These are phyloP conservation scores for Rhizophlyctis rosea DNA, from an alignment of 192 early-diverging fungal genomes.

Conservation along the genomic window DNA sequence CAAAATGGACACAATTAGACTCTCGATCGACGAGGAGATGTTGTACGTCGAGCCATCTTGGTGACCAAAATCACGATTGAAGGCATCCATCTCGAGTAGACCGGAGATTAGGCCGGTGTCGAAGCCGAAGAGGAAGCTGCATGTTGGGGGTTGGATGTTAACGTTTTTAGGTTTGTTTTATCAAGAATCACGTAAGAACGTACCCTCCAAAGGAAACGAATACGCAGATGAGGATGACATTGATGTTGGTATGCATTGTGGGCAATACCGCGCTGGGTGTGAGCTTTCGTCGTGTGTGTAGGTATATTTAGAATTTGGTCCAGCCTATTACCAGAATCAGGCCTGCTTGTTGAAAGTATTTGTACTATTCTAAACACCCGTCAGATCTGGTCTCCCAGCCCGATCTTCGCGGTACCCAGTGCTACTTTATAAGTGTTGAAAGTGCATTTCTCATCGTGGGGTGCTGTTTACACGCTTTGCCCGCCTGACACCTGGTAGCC, in stretches of 20 bases:
- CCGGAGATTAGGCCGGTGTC: constrained; percentile 72
- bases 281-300: too few relatives aligned
- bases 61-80: constrained; percentile 32
- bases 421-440: too few relatives aligned
- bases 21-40: constrained; percentile 11
- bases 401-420: too few relatives aligned
- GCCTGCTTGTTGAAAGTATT: too few relatives aligned
- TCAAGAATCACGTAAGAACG: neutral
- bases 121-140: constrained; percentile 71
- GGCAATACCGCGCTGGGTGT: too few relatives aligned
- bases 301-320: too few relatives aligned
- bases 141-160: neutral
- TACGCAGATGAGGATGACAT: constrained; percentile 19
- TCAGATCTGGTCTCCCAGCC: too few relatives aligned
- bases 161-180: neutral
- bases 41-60: constrained; percentile 4
- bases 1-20: constrained; percentile 51
- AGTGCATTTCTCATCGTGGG: too few relatives aligned
- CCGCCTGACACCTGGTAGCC: too few relatives aligned
- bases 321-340: too few relatives aligned
- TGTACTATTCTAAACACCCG: too few relatives aligned
- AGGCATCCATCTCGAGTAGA: constrained; percentile 57
- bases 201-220: constrained; percentile 28
- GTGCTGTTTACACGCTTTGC: too few relatives aligned
- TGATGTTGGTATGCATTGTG: constrained; percentile 15